Evolutionary conservation across 2,329 filamentous ascomycete species (phyloP).

Genomic region (Trichoderma sp.): DNA sequence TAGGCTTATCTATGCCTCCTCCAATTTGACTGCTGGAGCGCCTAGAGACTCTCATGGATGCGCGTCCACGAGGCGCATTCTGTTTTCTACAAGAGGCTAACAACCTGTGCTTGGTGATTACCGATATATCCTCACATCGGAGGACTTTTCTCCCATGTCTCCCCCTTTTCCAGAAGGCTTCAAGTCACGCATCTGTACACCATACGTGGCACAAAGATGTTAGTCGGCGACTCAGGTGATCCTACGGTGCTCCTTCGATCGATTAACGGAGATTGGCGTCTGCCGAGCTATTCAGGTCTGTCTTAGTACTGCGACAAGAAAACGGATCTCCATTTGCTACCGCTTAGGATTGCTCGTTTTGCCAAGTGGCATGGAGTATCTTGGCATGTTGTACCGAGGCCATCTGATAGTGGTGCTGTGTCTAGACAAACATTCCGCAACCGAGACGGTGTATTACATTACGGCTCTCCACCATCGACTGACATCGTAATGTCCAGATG

Average conservation of each 20-base stretch:
- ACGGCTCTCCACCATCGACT: neutral
- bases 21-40: neutral
- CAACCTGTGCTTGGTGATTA: too few species aligned
- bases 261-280: constrained; percentile 13
- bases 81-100: neutral
- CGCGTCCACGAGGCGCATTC: neutral
- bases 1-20: neutral
- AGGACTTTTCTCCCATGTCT: neutral
- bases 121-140: neutral
- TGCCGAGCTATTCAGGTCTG: neutral
- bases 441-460: constrained; percentile 2
- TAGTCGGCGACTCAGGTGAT: neutral
- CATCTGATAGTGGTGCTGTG: neutral
- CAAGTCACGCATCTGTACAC: neutral
- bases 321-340: neutral
- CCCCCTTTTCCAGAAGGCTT: neutral
- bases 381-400: neutral
- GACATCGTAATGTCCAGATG: neutral
- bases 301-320: neutral
- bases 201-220: neutral
- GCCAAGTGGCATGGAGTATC: neutral
- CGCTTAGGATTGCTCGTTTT: neutral
- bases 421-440: constrained; percentile 13
- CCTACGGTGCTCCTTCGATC: constrained; percentile 8
- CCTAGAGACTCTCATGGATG: neutral